These are phyloP conservation scores for Thelonectria rubi DNA, from an alignment of 2,329 filamentous ascomycete species.

Conservation along the genomic window DNA sequence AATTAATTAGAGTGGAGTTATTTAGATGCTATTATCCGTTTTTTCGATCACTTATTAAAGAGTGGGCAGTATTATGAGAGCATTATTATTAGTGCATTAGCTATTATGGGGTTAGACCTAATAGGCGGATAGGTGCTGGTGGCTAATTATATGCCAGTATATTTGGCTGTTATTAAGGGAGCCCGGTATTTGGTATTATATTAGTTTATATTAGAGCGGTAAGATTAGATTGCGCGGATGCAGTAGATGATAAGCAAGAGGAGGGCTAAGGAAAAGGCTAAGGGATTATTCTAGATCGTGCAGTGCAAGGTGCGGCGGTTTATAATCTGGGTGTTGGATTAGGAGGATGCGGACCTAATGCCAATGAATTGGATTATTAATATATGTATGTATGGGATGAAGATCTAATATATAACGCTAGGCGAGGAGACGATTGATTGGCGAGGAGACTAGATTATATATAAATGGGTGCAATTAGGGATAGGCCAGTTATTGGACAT, in stretches of 20 bases:
- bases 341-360: conserved; percentile 1
- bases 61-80: conserved; percentile 11
- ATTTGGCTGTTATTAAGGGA: conserved; percentile 11
- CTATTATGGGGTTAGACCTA: no score
- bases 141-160: conserved; percentile 13
- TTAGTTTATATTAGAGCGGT: conserved; percentile 2
- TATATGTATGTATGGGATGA: conserved; percentile 11
- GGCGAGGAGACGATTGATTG: conserved; percentile 15
- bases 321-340: neutral
- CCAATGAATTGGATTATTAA: conserved; percentile 21
- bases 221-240: neutral
- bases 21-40: no score
- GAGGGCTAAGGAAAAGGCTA: conserved; percentile 2
- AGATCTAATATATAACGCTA: conserved; percentile 8
- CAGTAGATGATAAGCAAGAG: conserved; percentile 4
- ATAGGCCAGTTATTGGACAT: conserved; percentile 13
- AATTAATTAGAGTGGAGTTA: no score
- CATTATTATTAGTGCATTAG: conserved; percentile 21
- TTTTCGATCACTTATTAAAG: conserved; percentile 14
- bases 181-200: neutral
- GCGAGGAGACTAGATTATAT: conserved; percentile 2
- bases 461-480: neutral
- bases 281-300: conserved; percentile 14
- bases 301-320: neutral
- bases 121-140: neutral